phyloP scores from a whole-genome alignment of 352 stramenopile genomes.

The Phytophthora citrophthora region DNA sequence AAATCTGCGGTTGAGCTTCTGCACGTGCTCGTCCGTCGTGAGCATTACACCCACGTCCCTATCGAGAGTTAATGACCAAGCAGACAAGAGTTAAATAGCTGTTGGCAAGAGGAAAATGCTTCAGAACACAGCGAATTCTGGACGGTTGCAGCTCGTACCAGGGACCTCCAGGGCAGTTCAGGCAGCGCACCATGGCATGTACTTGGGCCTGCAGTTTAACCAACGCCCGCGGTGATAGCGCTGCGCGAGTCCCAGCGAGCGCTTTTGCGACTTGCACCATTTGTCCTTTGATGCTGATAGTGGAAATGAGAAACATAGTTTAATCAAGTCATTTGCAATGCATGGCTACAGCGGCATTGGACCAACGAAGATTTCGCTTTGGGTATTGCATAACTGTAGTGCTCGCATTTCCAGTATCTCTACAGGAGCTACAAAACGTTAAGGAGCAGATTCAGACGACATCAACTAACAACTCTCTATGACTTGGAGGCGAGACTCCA shows the following conservation, averaged over 20 bases:
- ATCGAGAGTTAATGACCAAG: not conserved
- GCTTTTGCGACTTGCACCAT: constrained; percentile 72
- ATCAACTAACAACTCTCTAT: too few relatives aligned
- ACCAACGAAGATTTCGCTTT: too few relatives aligned
- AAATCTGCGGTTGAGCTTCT: constrained; percentile 71
- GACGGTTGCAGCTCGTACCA: constrained; percentile 52
- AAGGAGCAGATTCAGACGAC: too few relatives aligned
- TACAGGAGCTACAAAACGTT: too few relatives aligned
- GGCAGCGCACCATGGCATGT: constrained; percentile 69
- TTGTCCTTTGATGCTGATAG: not conserved
- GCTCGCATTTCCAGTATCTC: too few relatives aligned
- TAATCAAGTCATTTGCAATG: constrained; percentile 18
- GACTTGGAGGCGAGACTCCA: too few relatives aligned
- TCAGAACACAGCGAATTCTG: not conserved
- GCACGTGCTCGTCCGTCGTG: constrained; percentile 79
- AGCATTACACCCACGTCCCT: constrained; percentile 85
- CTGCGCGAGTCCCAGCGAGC: constrained; percentile 44
- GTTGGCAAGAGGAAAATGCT: not conserved
- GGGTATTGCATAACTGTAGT: too few relatives aligned
- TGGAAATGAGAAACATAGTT: constrained; percentile 7
- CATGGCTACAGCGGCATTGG: too few relatives aligned
- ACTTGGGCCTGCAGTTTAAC: constrained; percentile 63
- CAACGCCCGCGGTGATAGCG: constrained; percentile 47
- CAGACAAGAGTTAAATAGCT: not conserved
- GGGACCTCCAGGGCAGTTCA: constrained; percentile 62